Conservation (phyloP, 805 yeast genomes). For the Kodamaea kakaduensis region DNA sequence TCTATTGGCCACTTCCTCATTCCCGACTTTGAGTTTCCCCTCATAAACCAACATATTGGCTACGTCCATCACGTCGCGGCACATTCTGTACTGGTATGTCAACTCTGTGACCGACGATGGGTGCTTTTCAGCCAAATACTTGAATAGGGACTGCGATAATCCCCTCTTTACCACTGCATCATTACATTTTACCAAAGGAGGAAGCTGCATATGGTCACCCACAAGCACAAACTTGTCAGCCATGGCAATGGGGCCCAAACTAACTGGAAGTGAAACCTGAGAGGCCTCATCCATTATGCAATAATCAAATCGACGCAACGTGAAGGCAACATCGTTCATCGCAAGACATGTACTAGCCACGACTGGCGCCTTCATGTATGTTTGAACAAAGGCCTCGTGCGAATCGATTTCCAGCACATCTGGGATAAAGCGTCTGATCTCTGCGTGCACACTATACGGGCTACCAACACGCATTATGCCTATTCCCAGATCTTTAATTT, state of each 20-base stretch:
- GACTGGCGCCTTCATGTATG: constrained; percentile 56
- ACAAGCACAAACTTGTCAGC: constrained; percentile 81
- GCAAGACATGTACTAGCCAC: constrained; percentile 91
- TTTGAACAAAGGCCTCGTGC: constrained; percentile 43
- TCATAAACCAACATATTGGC: constrained; percentile 78
- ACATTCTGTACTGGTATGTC: constrained; percentile 88
- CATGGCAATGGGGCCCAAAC: constrained; percentile 79
- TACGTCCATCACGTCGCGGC: constrained; percentile 77
- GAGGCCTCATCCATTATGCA: constrained; percentile 97
- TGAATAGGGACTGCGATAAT: constrained; percentile 73
- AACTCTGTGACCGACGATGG: constrained; percentile 76
- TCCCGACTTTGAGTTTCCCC: constrained; percentile 75
- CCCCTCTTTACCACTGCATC: constrained; percentile 64
- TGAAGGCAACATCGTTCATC: constrained; percentile 59
- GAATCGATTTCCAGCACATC: constrained; percentile 29
- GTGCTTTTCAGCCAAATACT: constrained; percentile 62
- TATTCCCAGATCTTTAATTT: constrained; percentile 42
- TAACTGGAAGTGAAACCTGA: constrained; percentile 87
- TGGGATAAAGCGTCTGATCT: constrained; percentile 51
- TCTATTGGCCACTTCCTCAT: constrained; percentile 57
- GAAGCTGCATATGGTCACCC: constrained; percentile 94
- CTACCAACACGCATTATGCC: constrained; percentile 67
- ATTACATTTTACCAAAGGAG: constrained; percentile 69
- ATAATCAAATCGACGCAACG: constrained; percentile 67
- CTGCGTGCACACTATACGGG: constrained; percentile 55